phyloP scores from a whole-genome alignment of 331 rosid genomes.

The Acacia pycnantha region DNA sequence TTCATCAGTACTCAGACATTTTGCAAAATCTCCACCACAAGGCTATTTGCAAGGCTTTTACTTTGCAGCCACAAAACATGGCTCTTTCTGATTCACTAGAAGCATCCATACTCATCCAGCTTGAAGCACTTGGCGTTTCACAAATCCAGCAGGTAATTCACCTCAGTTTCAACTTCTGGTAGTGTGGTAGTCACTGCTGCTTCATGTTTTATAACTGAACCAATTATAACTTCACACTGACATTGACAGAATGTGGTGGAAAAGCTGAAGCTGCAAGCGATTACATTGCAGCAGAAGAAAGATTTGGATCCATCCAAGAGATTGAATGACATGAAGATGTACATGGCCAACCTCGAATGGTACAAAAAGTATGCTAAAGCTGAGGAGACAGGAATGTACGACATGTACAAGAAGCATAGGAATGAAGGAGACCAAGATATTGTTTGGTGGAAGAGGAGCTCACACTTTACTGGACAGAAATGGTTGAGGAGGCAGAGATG shows the following conservation, averaged over 20 bases:
- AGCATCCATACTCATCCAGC: slow-evolving; percentile 44
- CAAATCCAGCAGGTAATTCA: slow-evolving; percentile 34
- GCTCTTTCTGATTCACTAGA: slow-evolving; percentile 24
- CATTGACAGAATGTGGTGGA: neutral
- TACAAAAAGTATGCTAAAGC: slow-evolving; percentile 47
- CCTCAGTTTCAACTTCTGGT: neutral
- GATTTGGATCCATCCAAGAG: slow-evolving; percentile 17
- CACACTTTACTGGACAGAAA: slow-evolving; percentile 48
- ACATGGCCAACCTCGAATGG: slow-evolving; percentile 64
- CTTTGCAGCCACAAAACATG: neutral
- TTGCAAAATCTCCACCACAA: slow-evolving; percentile 29
- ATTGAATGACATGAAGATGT: slow-evolving; percentile 30
- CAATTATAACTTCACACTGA: neutral
- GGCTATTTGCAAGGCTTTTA: slow-evolving; percentile 18
- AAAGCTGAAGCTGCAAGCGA: slow-evolving; percentile 4
- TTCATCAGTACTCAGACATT: slow-evolving; percentile 32
- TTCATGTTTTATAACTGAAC: neutral
- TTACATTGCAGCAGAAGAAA: neutral
- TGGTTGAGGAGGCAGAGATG: slow-evolving; percentile 52
- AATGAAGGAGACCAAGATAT: slow-evolving; percentile 10
- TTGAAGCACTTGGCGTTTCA: slow-evolving; percentile 37
- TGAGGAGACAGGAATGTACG: slow-evolving; percentile 50
- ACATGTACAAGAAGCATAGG: slow-evolving; percentile 44
- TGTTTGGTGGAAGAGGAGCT: slow-evolving; percentile 30
- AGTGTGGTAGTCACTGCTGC: neutral